Conservation (phyloP, 2,329 filamentous ascomycete species). For the Colletotrichum chrysophilum region DNA sequence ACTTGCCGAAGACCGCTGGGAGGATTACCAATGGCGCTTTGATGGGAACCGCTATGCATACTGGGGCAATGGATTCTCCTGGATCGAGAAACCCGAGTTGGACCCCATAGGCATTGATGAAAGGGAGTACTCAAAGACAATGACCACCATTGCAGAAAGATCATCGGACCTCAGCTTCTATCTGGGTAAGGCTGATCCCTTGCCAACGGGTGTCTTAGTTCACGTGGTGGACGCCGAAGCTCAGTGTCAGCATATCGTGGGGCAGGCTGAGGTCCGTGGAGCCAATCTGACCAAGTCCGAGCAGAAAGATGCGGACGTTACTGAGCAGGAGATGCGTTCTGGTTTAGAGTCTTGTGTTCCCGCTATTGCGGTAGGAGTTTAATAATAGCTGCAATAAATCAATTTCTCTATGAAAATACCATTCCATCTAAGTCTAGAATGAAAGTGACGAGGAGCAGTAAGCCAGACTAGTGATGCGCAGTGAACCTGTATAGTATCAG, state of each 20-base stretch:
- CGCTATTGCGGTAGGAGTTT: background rate
- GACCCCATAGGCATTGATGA: background rate
- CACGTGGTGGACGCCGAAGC: background rate
- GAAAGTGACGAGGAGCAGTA: fast-evolving
- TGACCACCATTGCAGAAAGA: background rate
- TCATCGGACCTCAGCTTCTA: background rate
- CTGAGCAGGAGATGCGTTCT: background rate
- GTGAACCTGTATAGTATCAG: background rate
- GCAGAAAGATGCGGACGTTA: background rate
- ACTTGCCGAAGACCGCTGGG: background rate
- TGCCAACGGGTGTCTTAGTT: fast-evolving
- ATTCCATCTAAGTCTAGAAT: fast-evolving
- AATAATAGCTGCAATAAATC: background rate
- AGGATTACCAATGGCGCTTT: background rate
- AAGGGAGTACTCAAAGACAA: background rate
- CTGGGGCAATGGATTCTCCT: background rate
- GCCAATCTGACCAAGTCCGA: background rate
- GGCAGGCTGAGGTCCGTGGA: background rate
- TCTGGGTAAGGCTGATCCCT: background rate
- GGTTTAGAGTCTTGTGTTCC: background rate
- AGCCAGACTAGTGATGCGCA: fast-evolving
- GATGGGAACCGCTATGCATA: background rate
- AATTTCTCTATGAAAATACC: background rate
- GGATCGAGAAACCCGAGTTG: background rate
- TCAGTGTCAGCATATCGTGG: background rate